Base-by-base conservation (phyloP, 805 yeast genomes). In the Monosporozyma aerobia region DNA sequence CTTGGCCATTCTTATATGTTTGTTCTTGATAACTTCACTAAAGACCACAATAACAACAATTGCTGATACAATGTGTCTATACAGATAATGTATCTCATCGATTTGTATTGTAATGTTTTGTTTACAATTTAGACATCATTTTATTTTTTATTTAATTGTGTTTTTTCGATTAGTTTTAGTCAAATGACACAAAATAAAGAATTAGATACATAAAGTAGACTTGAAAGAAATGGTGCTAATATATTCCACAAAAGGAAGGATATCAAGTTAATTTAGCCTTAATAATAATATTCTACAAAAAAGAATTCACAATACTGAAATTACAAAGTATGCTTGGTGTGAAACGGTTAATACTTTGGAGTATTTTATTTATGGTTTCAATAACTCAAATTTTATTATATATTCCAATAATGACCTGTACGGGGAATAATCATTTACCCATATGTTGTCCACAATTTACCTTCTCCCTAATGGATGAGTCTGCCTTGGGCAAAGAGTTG, bases 361-460 rank as follows among this genome's bases (percentile, higher is more conserved):
- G 16, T 13, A 47, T 57, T 4, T 23, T 61, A n/a, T 41, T 56
- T 23, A 43, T 50, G 16, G 44, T 60, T 4, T 53, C 58, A 9
- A 29, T 55, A 9, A 44, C 56, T 19, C 67, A 63, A 29, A 51
- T 62, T 29, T 39, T 60, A 6, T 52, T 63, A 1, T 62, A 63
- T 48, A 41, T 66, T 19, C 65, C 68, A 9, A 59, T 54, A 33
- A 57, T 62, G 22, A 55, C 67, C 11, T 66, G 70, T 47, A 54
- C 59, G 1, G 48, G 56, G 2, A 30, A 57, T 10, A 48, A 55
- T 1, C 11, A n/a, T 43, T 51, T 56, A 27, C 58, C 62, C 8
- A 25, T 63, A 11, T 65, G 69, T 52, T 50, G 59, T 8, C 67
- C 69, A n/a, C 68, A 65, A 47, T 66, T 63, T 47, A 56, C 53